phyloP scores from a whole-genome alignment of 2,329 filamentous ascomycete genomes.

The Amesomyces nigricolor region DNA sequence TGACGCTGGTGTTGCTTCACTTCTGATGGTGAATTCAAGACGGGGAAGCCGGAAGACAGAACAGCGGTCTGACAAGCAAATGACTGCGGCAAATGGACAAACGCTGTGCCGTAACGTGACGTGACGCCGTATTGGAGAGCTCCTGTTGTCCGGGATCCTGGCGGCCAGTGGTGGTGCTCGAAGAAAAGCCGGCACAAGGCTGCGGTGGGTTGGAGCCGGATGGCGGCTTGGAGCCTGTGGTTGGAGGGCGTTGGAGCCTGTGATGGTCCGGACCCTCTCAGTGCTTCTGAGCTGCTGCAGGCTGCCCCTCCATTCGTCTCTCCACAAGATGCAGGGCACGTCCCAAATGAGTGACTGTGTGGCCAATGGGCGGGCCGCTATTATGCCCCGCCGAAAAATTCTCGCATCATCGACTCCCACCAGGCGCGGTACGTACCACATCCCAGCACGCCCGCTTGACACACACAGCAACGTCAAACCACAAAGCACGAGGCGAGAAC shows the following conservation, averaged over 20 bases:
- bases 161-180: not conserved
- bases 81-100: too few relatives aligned
- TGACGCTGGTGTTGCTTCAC: slow-evolving; percentile 1
- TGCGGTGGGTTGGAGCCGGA: too few relatives aligned
- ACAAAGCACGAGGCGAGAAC: slow-evolving; percentile 20
- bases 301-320: slow-evolving; percentile 1
- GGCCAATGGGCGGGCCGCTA: not conserved
- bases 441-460: not conserved
- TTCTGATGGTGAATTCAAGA: not conserved
- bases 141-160: too few relatives aligned
- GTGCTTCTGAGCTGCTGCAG: not conserved
- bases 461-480: slow-evolving; percentile 16
- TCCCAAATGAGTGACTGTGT: not conserved
- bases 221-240: too few relatives aligned
- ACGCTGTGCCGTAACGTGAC: not conserved
- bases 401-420: slow-evolving; percentile 6
- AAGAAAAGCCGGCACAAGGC: not conserved
- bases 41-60: too few relatives aligned
- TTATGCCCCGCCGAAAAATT: slow-evolving; percentile 16
- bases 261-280: not conserved
- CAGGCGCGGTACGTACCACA: not conserved
- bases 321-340: slow-evolving; percentile 1
- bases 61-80: too few relatives aligned
- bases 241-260: too few relatives aligned
- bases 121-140: too few relatives aligned